Percentiles rank a stretch among this genome's conserved stretches.
phyloP scores from a whole-genome alignment of 805 yeast genomes.

The Candida montana region DNA sequence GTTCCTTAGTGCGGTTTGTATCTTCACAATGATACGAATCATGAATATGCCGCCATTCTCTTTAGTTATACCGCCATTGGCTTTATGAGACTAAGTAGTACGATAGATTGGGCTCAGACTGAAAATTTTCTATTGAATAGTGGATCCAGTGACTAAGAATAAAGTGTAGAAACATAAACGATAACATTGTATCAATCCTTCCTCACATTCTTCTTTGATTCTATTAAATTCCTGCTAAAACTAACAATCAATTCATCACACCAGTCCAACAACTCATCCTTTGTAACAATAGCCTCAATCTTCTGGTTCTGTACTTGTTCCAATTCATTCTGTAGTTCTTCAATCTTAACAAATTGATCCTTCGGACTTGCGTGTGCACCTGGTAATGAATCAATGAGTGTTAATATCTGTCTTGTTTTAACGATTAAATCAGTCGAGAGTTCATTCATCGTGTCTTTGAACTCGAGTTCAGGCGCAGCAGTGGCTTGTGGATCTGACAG shows the following conservation, averaged over 20 bases:
- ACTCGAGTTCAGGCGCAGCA: conserved; percentile 42
- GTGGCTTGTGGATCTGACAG: conserved; percentile 58
- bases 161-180: too few species aligned
- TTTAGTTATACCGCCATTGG: too few species aligned
- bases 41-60: too few species aligned
- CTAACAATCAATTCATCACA: conserved; percentile 63
- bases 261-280: conserved; percentile 54
- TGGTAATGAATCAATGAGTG: conserved; percentile 83
- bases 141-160: too few species aligned
- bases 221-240: conserved; percentile 33
- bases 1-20: too few species aligned
- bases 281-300: conserved; percentile 50
- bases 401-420: conserved; percentile 80
- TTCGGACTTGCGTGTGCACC: conserved; percentile 84
- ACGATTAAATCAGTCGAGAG: conserved; percentile 78
- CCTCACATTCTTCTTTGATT: conserved; percentile 30
- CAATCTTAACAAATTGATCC: conserved; percentile 63
- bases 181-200: too few species aligned
- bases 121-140: too few species aligned
- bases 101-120: too few species aligned
- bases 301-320: conserved; percentile 55
- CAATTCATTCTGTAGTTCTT: conserved; percentile 56
- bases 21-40: too few species aligned
- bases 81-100: too few species aligned
- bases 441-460: conserved; percentile 55